Percentiles rank a stretch among this genome's conserved stretches.
Evolutionary conservation across 257 asterid genomes (phyloP).

Genomic region (Nicotiana sylvestris): DNA sequence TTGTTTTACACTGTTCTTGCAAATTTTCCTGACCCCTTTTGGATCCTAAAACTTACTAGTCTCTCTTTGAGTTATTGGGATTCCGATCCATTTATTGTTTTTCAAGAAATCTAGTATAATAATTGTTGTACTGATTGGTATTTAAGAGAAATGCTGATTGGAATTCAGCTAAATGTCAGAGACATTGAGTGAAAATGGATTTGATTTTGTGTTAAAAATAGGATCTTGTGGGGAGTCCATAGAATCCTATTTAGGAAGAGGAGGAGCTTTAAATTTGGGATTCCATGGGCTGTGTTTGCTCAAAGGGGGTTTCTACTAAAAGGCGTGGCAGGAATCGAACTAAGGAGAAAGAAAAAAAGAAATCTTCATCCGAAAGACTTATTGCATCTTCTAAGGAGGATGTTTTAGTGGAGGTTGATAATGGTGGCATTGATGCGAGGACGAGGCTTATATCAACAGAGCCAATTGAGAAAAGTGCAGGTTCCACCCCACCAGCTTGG

Average conservation of each 20-base stretch:
- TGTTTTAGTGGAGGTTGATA: conserved; percentile 46
- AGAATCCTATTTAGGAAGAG: conserved; percentile 45
- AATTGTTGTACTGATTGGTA: conserved; percentile 7
- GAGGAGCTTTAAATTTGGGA: conserved; percentile 33
- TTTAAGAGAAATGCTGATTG: conserved; percentile 40
- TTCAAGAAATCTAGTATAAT: neutral
- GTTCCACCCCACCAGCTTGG: conserved; percentile 52
- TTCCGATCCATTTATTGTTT: neutral
- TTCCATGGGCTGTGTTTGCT: conserved; percentile 80
- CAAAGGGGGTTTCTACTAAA: conserved; percentile 46
- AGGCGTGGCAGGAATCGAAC: conserved; percentile 34
- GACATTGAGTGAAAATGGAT: conserved; percentile 36
- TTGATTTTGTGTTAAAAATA: conserved; percentile 30
- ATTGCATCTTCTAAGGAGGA: conserved; percentile 47
- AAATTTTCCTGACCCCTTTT: neutral
- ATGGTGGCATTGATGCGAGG: conserved; percentile 57
- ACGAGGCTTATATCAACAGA: conserved; percentile 54
- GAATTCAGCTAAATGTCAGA: conserved; percentile 29
- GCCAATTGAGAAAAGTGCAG: conserved; percentile 51
- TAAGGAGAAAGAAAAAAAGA: conserved; percentile 49
- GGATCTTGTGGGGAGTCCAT: conserved; percentile 23
- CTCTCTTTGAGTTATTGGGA: neutral
- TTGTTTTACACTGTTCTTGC: neutral
- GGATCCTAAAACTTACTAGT: conserved; percentile 20
- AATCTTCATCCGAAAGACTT: conserved; percentile 46